phyloP scores from a whole-genome alignment of 345 rosid genomes.

The Populus deltoides region DNA sequence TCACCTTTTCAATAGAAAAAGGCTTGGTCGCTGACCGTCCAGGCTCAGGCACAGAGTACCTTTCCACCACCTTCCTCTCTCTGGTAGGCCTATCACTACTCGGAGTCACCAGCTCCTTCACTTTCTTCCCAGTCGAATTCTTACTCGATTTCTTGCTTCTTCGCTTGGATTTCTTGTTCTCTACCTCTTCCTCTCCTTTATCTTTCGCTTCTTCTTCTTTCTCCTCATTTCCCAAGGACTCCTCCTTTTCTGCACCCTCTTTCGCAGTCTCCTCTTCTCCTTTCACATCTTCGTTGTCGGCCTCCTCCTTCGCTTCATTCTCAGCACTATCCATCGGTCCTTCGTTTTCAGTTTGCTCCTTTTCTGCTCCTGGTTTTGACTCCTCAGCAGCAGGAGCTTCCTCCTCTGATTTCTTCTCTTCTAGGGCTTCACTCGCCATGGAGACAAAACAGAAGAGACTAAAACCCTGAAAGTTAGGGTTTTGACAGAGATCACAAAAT shows the following conservation, averaged over 20 bases:
- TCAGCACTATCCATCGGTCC: not conserved
- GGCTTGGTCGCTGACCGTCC: conserved; percentile 54
- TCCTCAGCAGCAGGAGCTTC: conserved; percentile 33
- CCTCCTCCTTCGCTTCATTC: not conserved
- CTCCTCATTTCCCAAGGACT: conserved; percentile 9
- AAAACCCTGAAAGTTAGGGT: conserved; percentile 28
- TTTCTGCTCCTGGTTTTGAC: conserved; percentile 16
- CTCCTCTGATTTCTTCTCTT: conserved; percentile 44
- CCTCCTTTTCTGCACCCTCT: conserved; percentile 6
- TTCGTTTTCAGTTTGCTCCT: conserved; percentile 2
- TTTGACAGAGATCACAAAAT: not conserved
- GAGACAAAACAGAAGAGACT: not conserved
- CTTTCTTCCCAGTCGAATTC: conserved; percentile 18
- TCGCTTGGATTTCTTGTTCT: not conserved
- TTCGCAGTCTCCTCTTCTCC: conserved; percentile 18
- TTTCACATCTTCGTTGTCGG: conserved; percentile 8
- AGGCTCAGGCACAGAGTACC: conserved; percentile 66
- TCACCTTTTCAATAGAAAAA: conserved; percentile 71
- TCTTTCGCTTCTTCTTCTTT: conserved; percentile 18
- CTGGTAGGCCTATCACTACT: conserved; percentile 74
- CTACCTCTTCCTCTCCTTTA: conserved; percentile 29
- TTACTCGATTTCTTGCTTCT: conserved; percentile 4
- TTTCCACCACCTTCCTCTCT: conserved; percentile 85
- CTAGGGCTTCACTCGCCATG: conserved; percentile 74
- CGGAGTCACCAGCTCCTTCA: conserved; percentile 47